Evolutionary conservation across 371 early-diverging fungal genomes (phyloP), one percentile per base, ranked within the genome.

Genomic region (Dichotomocladium elegans): DNA sequence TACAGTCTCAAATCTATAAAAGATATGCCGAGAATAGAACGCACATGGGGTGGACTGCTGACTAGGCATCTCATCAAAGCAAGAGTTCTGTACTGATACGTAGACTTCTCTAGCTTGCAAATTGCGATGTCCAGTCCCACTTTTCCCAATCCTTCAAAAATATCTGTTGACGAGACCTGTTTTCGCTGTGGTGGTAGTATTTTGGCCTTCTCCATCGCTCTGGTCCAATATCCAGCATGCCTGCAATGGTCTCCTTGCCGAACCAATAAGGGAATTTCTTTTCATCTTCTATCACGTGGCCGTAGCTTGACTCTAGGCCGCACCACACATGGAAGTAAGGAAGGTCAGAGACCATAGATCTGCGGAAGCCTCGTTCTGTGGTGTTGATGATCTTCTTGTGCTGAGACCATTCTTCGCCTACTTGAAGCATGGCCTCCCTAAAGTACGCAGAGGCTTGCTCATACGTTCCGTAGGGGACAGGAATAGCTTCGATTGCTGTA

Each of bases 301-400:
- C 98, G 51, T 82, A 83, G 1, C 98, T 95, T 31, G 85, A 78
- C 53, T 93, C 87, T 2, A 90, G 85, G 27, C 89, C 87, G 55
- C 85, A 89, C 98, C 98, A 98, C 1, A 96, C 94, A 57, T 98
- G 98, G 58, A 98, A 95, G 63, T 91, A 98, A 2, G 96, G 95
- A 59, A 96, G 47, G 37, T 89, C 78, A 19, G 81, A 75, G 5
- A 86, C 85, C 76, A 92, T 70, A 1, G 85, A 77, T 26, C 80
- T 58, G 15, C 91, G 79, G 60, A 92, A 90, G 8, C 90, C 89
- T 42, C 85, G 75, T 4, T 73, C 67, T 5, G 68, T 58, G 0
- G 97, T 97, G 31, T 91, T 91, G 42, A 94, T 92, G 19, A 97
- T 21, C 44, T 93, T 93, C 29, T 77, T 81, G 58, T 97, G 95